phyloP scores from a whole-genome alignment of 352 stramenopile species.

The Pythium oligandrum region DNA sequence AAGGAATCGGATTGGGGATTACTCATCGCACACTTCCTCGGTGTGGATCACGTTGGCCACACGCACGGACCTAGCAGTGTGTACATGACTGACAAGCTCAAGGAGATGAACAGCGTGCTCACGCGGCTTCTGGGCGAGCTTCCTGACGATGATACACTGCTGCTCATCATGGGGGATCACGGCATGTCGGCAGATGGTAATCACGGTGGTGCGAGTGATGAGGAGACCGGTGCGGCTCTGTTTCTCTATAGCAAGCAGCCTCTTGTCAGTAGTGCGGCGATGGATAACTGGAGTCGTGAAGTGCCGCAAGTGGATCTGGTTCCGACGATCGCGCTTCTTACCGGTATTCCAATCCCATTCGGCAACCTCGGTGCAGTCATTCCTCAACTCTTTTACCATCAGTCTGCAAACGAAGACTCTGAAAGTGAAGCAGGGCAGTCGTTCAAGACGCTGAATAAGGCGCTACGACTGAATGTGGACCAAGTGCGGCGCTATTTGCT shows the following conservation, averaged over 20 bases:
- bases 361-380: slow-evolving; percentile 93
- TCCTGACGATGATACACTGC: slow-evolving; percentile 61
- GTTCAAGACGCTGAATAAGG: slow-evolving; percentile 55
- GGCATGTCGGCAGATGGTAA: slow-evolving; percentile 98
- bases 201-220: slow-evolving; percentile 94
- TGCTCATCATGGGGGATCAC: slow-evolving; percentile 97
- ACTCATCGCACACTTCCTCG: slow-evolving; percentile 85
- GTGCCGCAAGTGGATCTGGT: slow-evolving; percentile 96
- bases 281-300: slow-evolving; percentile 16
- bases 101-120: slow-evolving; percentile 95
- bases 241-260: slow-evolving; percentile 87
- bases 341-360: slow-evolving; percentile 95
- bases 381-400: slow-evolving; percentile 83
- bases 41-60: slow-evolving; percentile 98
- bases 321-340: slow-evolving; percentile 91
- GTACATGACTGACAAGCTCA: slow-evolving; percentile 94
- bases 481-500: slow-evolving; percentile 82
- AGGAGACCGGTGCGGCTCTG: slow-evolving; percentile 94
- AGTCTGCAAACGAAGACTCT: slow-evolving; percentile 2
- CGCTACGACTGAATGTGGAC: slow-evolving; percentile 74
- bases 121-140: slow-evolving; percentile 62
- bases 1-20: slow-evolving; percentile 66
- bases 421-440: slow-evolving; percentile 6
- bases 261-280: slow-evolving; percentile 19
- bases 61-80: slow-evolving; percentile 93